Evolutionary conservation across 192 early-diverging fungal genomes (phyloP).

Genomic region (Spinellus fusiger): DNA sequence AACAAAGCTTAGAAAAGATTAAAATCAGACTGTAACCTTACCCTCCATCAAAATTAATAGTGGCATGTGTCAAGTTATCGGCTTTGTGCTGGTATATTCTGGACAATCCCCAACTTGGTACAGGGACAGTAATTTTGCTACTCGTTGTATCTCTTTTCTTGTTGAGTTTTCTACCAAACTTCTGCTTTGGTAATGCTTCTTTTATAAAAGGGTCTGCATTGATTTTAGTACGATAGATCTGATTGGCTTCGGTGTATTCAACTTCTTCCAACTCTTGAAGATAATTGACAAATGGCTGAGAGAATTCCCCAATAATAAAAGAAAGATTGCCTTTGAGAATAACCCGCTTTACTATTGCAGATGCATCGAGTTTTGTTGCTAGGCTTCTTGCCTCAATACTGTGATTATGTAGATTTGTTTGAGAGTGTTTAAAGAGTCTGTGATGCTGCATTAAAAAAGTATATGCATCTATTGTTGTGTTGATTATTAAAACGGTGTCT

Average conservation of each 20-base stretch:
- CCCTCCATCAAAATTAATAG: slow-evolving; percentile 54
- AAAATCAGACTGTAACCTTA: neutral
- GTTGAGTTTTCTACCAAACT: too few species aligned
- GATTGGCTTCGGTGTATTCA: slow-evolving; percentile 27
- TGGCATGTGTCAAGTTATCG: slow-evolving; percentile 39
- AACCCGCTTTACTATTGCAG: too few species aligned
- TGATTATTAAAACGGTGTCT: too few species aligned
- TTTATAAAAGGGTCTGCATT: too few species aligned
- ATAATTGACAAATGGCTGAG: slow-evolving; percentile 14
- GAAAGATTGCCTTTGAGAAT: slow-evolving; percentile 1
- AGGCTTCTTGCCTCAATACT: too few species aligned
- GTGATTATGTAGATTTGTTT: too few species aligned
- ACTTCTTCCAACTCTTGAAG: slow-evolving; percentile 3
- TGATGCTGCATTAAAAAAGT: too few species aligned
- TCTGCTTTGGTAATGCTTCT: too few species aligned
- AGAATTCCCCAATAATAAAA: slow-evolving; percentile 13
- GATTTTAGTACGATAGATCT: slow-evolving; percentile 15
- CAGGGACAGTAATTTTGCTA: neutral
- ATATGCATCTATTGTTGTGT: too few species aligned
- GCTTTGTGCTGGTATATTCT: slow-evolving; percentile 31
- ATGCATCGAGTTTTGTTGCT: too few species aligned
- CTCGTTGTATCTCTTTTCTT: too few species aligned
- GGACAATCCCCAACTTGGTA: slow-evolving; percentile 44
- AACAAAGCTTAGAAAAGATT: neutral
- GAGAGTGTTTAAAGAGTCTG: too few species aligned